A percentile compares a stretch with the other conserved stretches of the same genome.
Evolutionary conservation across 495 filamentous ascomycete genomes (phyloP).

Genomic region (Penicillium samsonianum): DNA sequence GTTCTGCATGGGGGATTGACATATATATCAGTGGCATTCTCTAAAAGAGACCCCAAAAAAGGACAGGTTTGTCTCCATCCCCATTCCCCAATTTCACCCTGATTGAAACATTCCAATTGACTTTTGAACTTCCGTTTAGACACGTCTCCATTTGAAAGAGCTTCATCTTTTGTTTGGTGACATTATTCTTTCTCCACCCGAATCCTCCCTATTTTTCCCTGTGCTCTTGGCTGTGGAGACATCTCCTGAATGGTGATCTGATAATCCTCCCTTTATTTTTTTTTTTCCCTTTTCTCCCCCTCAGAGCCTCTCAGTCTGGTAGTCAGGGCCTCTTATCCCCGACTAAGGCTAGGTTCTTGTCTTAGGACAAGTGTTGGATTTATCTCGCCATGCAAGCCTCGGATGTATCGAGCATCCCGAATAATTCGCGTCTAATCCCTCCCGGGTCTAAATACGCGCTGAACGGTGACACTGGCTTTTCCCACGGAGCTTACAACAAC

Average conservation of each 20-base stretch:
- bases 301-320: conserved; percentile 11
- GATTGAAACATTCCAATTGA: conserved; percentile 36
- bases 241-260: conserved; percentile 21
- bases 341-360: conserved; percentile 10
- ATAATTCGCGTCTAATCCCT: conserved; percentile 51
- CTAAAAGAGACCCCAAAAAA: conserved; percentile 24
- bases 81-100: conserved; percentile 24
- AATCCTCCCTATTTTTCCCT: conserved; percentile 4
- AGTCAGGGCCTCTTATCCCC: conserved; percentile 5
- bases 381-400: conserved; percentile 80
- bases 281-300: background rate
- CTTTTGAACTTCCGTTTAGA: conserved; percentile 25
- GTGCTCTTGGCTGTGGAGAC: conserved; percentile 4
- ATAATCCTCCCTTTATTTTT: conserved; percentile 10
- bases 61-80: conserved; percentile 31
- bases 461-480: conserved; percentile 81
- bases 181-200: conserved; percentile 53
- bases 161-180: conserved; percentile 26
- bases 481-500: conserved; percentile 83
- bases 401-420: conserved; percentile 61
- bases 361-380: conserved; percentile 14
- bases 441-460: conserved; percentile 63
- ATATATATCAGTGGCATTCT: conserved; percentile 36
- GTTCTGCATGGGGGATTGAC: conserved; percentile 18
- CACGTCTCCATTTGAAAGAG: conserved; percentile 31